These are phyloP conservation scores for Cutaneotrichosporon mucoides DNA, from an alignment of 1,284 basidiomycete genomes.

Conservation along the genomic window DNA sequence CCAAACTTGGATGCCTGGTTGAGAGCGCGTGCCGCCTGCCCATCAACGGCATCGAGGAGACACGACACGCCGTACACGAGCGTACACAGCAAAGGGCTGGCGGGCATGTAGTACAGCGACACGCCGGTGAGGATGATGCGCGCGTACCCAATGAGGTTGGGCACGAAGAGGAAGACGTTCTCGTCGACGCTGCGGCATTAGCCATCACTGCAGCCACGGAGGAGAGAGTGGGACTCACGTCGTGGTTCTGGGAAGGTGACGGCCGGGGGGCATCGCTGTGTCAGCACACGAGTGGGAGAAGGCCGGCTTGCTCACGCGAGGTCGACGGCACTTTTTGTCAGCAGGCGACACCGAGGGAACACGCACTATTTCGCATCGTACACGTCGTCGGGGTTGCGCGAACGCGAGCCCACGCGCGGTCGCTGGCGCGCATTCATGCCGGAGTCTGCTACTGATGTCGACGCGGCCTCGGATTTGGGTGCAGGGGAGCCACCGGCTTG, in stretches of 20 bases:
- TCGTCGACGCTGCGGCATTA: conserved; percentile 52
- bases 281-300: neutral
- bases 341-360: conserved; percentile 3
- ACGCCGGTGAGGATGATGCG: conserved; percentile 86
- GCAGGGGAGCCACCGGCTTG: neutral
- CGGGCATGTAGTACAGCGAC: conserved; percentile 89
- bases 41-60: conserved; percentile 92
- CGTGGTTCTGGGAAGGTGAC: conserved; percentile 20
- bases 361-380: conserved; percentile 49
- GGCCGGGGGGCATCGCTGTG: no score
- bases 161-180: conserved; percentile 93
- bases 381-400: conserved; percentile 40
- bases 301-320: conserved; percentile 37
- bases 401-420: conserved; percentile 35
- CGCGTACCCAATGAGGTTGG: conserved; percentile 94
- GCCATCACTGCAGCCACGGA: neutral
- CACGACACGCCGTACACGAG: conserved; percentile 88
- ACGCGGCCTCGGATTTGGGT: neutral
- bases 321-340: conserved; percentile 38
- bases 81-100: conserved; percentile 89
- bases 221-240: conserved; percentile 66
- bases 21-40: conserved; percentile 83
- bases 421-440: conserved; percentile 15
- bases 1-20: conserved; percentile 95
- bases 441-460: conserved; percentile 13